Evolutionary conservation across 2,329 filamentous ascomycete genomes (phyloP).

Genomic region (Penicillium corylophilum): DNA sequence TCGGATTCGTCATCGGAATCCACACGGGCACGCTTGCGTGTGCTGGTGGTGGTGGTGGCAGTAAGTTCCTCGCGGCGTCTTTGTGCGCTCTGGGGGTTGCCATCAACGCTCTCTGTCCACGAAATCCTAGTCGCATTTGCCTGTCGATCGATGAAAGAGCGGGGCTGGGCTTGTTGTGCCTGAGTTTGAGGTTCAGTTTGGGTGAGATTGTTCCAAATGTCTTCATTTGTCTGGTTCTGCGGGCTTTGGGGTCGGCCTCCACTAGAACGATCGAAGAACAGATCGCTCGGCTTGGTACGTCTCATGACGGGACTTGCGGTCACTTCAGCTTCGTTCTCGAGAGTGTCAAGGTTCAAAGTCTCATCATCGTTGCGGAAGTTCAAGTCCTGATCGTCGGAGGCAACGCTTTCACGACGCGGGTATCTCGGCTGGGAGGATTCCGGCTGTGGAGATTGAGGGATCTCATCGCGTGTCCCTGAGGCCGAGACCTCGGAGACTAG

Average conservation of each 20-base stretch:
- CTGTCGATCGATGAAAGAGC: slow-evolving; percentile 40
- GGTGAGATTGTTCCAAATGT: background rate
- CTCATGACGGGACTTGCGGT: background rate
- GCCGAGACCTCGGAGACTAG: background rate
- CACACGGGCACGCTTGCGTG: background rate
- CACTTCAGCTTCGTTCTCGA: background rate
- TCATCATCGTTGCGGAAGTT: slow-evolving; percentile 1
- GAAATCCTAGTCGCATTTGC: slow-evolving; percentile 34
- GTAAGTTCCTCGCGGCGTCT: slow-evolving; percentile 4
- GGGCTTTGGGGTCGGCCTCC: background rate
- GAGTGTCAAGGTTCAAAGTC: slow-evolving; percentile 1
- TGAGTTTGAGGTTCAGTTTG: background rate
- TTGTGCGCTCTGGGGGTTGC: slow-evolving; percentile 12
- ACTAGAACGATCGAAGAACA: slow-evolving; percentile 5
- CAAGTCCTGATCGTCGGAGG: background rate
- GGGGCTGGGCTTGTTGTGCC: slow-evolving; percentile 5
- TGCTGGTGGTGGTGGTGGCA: background rate
- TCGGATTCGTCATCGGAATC: slow-evolving; percentile 8
- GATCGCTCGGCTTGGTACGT: background rate
- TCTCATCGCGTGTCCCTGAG: background rate
- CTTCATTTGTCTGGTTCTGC: background rate
- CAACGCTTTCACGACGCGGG: background rate
- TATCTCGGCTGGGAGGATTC: background rate
- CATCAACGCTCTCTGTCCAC: slow-evolving; percentile 1
- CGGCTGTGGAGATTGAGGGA: background rate